Conservation (phyloP, 345 rosid species). For the Ceriops tagal region DNA sequence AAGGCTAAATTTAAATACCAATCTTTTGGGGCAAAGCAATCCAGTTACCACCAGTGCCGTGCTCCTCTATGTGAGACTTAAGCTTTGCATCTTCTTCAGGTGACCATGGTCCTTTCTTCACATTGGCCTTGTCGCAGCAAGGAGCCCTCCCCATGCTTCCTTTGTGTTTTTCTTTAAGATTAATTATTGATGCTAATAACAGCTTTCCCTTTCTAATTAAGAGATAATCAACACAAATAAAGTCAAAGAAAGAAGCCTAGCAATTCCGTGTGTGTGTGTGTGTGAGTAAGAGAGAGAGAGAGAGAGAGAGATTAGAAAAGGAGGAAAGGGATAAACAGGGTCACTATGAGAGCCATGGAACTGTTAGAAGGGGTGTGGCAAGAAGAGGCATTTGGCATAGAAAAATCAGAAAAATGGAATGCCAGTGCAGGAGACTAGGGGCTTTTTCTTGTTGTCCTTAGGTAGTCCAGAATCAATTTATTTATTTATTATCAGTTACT, state of each 20-base stretch:
- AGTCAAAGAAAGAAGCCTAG: conserved; percentile 11
- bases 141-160: conserved; percentile 36
- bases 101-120: conserved; percentile 39
- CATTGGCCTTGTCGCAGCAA: conserved; percentile 36
- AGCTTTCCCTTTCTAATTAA: conserved; percentile 11
- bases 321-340: conserved; percentile 23
- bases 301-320: conserved; percentile 12
- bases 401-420: conserved; percentile 22
- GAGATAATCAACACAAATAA: conserved; percentile 22
- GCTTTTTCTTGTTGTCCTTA: conserved; percentile 45
- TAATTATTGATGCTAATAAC: conserved; percentile 14
- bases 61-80: conserved; percentile 27
- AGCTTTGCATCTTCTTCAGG: conserved; percentile 38
- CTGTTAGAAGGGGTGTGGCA: conserved; percentile 9
- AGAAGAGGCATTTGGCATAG: conserved; percentile 7
- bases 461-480: conserved; percentile 29
- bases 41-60: conserved; percentile 40
- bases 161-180: conserved; percentile 12
- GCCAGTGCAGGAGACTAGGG: conserved; percentile 31
- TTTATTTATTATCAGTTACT: not conserved
- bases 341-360: conserved; percentile 18
- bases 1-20: conserved; percentile 8
- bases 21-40: conserved; percentile 37
- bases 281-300: conserved; percentile 23
- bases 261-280: conserved; percentile 30